Conservation (phyloP, 2,329 filamentous ascomycete genomes). For the Verticillium longisporum region DNA sequence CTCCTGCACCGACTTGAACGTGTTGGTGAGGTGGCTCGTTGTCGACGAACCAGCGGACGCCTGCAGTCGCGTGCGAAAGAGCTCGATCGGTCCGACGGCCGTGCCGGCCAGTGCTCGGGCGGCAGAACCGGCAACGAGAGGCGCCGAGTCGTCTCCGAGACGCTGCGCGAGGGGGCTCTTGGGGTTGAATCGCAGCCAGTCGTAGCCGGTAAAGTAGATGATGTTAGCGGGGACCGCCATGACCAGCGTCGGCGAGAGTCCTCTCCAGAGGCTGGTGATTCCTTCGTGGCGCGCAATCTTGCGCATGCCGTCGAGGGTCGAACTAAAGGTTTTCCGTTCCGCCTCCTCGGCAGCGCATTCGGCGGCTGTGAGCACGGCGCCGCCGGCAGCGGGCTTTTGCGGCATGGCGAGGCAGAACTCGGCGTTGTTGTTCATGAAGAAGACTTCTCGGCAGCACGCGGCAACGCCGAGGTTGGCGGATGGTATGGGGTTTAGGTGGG, state of each 20-base stretch:
- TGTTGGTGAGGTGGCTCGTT: slow-evolving; percentile 70
- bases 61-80: slow-evolving; percentile 89
- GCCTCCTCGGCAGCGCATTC: slow-evolving; percentile 86
- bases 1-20: slow-evolving; percentile 65
- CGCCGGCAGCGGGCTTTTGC: slow-evolving; percentile 41
- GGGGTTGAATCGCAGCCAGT: slow-evolving; percentile 75
- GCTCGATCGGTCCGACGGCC: slow-evolving; percentile 83
- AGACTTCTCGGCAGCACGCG: slow-evolving; percentile 92
- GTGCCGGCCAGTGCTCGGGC: slow-evolving; percentile 77
- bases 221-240: slow-evolving; percentile 96
- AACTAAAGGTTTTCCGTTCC: slow-evolving; percentile 76
- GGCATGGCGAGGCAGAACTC: slow-evolving; percentile 73
- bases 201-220: slow-evolving; percentile 97
- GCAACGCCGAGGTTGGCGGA: slow-evolving; percentile 81
- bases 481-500: slow-evolving; percentile 63
- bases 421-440: slow-evolving; percentile 83
- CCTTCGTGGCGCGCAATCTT: slow-evolving; percentile 97
- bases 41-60: slow-evolving; percentile 55
- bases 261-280: slow-evolving; percentile 78
- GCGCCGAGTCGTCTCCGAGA: slow-evolving; percentile 64
- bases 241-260: slow-evolving; percentile 83
- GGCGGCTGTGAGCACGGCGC: slow-evolving; percentile 39
- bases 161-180: slow-evolving; percentile 62
- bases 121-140: slow-evolving; percentile 70
- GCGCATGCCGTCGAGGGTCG: slow-evolving; percentile 82